Base-by-base conservation (phyloP, 768 basidiomycete genomes). In the Mycena polygramma region DNA sequence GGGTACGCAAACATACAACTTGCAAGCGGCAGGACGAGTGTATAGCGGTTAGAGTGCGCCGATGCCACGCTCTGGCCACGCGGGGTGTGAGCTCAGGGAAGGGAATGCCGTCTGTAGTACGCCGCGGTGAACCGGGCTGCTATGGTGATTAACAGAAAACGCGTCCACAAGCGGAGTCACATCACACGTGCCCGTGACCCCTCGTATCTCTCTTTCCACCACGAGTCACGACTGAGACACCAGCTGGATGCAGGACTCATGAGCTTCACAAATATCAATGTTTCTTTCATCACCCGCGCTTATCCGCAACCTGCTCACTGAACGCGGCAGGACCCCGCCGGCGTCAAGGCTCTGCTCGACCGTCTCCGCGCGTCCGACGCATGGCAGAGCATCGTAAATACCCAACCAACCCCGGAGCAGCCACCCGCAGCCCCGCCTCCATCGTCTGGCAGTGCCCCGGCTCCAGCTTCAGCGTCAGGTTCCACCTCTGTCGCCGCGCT, bases 321-420 rank as follows among this genome's bases (percentile, higher is more conserved):
- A 72, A 57, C 37, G 30, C 30, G 30, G 30, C 76, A 94, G 92
- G 92, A 94, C 79, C 83, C 90, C 55, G 83, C 83, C 69, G 88
- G 87, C 53, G 85, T 96, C 57, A 87, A 89, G 74, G 90, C 92
- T 35, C 84, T 95, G 30, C 86, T 96, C 20, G 91, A 94, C 62
- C 88, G 88, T 71, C 83, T 95, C 15, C 84, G 88, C 59, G 79
- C 85, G 4, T 94, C 94, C 5, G 85, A 88, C 74, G 91, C 89
- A 26, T 94, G 92, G 92, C 87, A 91, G 74, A 84, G 90, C 57
- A 76, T 83, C 2, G 76, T 49, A 30, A 62, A 63, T 68, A 19
- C 43, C 52, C 22, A 51, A 43, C 30, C 64, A 37, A 59, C 26
- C 63, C 59, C 72, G 68, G 52, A 66, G 48, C 68, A 60, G 67